Base-by-base conservation (phyloP, 352 stramenopile species). In the Pythium aristosporum region DNA sequence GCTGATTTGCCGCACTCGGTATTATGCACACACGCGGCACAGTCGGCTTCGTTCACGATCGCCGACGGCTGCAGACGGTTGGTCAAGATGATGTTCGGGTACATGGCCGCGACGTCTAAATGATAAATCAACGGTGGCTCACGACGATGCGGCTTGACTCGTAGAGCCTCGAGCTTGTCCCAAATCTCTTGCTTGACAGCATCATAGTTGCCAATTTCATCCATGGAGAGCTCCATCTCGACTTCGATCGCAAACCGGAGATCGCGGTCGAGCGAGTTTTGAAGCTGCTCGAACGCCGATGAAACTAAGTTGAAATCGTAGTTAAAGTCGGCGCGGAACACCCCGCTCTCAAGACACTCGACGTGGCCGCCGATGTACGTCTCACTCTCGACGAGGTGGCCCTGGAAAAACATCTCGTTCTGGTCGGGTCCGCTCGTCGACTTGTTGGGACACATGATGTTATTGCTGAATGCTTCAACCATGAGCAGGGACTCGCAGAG, bases 81-180 rank as follows among this genome's bases (percentile, higher is more conserved):
- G 8, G 97, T 99, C 11, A 99, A 71, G 75, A 99, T 99, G 66
- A 99, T 99, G 69, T 99, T 99, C 9, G 97, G 98, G 73, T 99
- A 99, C 98, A 99, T 99, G 28, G 97, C 98, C 25, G 92, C 97
- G 3, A 99, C 98, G 76, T 99, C 98, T 67, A 99, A 91, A 69
- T 99, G 97, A 69, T 99, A 99, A 57, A 99, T 98, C 21, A 98
- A 85, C 0, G 98, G 98, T 46, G 86, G 94, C 78, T 94, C 91
- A 60, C 78, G 85, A 6, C 94, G 85, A 46, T 91, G 88, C 1
- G 97, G 97, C 32, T 84, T 85, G 63, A 99, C 96, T 7, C 96
- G 85, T 32, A 99, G 86, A 21, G 86, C 87, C 65, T 98, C 83
- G 11, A 99, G 80, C 56, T 92, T 82, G 44, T 97, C 85, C 9